Evolutionary conservation across 352 stramenopile species (phyloP).

Genomic region (Albugo candida): DNA sequence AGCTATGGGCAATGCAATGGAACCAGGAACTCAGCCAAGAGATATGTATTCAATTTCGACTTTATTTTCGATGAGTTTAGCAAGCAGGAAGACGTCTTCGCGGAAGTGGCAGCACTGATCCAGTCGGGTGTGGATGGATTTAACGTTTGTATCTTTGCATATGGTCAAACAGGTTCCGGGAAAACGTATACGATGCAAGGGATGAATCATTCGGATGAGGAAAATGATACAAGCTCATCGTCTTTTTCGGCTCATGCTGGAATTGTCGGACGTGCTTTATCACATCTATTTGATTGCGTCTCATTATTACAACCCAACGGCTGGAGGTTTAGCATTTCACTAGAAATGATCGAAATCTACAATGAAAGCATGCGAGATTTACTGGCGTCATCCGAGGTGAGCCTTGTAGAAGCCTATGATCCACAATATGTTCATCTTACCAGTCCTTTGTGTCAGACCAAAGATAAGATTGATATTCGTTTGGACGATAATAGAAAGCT

Average conservation of each 20-base stretch:
- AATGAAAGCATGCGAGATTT: constrained; percentile 93
- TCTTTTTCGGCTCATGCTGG: constrained; percentile 39
- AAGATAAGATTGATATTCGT: constrained; percentile 49
- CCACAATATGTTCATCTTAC: too few relatives aligned
- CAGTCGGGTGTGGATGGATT: constrained; percentile 90
- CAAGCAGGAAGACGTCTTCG: constrained; percentile 92
- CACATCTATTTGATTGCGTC: constrained; percentile 54
- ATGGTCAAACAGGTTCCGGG: constrained; percentile 67
- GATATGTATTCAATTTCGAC: constrained; percentile 94
- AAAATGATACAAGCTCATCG: constrained; percentile 11
- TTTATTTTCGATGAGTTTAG: constrained; percentile 88
- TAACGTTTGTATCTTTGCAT: constrained; percentile 93
- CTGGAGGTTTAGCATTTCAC: constrained; percentile 46
- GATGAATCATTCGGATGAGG: constrained; percentile 10
- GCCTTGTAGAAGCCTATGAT: not conserved
- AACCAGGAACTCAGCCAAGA: constrained; percentile 32
- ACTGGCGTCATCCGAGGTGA: constrained; percentile 37
- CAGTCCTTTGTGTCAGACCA: not conserved
- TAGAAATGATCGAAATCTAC: constrained; percentile 94
- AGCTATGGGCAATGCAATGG: constrained; percentile 29
- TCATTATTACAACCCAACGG: constrained; percentile 35
- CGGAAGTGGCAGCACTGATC: constrained; percentile 88
- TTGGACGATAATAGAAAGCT: constrained; percentile 47
- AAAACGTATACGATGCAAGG: constrained; percentile 83
- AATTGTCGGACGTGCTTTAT: constrained; percentile 60